Percentiles rank a stretch among this genome's conserved stretches.
These are phyloP conservation scores for Cerrena zonata DNA, from an alignment of 1,284 basidiomycete genomes.

Conservation along the genomic window DNA sequence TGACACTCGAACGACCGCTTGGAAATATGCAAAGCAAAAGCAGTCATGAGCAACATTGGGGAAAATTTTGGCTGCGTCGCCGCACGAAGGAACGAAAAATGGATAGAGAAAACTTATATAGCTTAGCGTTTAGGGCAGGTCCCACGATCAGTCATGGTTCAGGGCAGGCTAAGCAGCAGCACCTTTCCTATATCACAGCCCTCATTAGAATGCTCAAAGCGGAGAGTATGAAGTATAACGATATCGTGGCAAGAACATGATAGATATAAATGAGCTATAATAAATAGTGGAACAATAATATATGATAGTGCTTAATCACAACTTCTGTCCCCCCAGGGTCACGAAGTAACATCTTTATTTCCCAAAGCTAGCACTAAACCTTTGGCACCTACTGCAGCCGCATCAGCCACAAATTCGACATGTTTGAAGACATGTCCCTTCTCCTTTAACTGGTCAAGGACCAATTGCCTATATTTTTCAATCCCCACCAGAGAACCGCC, in stretches of 20 bases:
- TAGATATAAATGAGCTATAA: neutral
- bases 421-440: constrained; percentile 57
- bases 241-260: neutral
- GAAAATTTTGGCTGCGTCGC: constrained; percentile 68
- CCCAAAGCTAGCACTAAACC: constrained; percentile 21
- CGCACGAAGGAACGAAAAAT: constrained; percentile 51
- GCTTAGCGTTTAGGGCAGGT: constrained; percentile 17
- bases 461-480: constrained; percentile 50
- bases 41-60: constrained; percentile 83
- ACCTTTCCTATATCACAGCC: too few species aligned
- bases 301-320: neutral
- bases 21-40: constrained; percentile 26
- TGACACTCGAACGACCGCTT: constrained; percentile 83
- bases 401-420: constrained; percentile 62
- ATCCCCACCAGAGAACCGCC: constrained; percentile 69
- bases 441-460: constrained; percentile 51
- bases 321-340: neutral
- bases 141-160: too few species aligned
- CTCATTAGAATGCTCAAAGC: too few species aligned
- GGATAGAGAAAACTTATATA: constrained; percentile 1
- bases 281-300: neutral
- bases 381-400: constrained; percentile 55
- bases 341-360: neutral
- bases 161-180: too few species aligned
- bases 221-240: too few species aligned